Conservation (phyloP, 2,329 filamentous ascomycete species). For the Chaetomiaceae sp. region DNA sequence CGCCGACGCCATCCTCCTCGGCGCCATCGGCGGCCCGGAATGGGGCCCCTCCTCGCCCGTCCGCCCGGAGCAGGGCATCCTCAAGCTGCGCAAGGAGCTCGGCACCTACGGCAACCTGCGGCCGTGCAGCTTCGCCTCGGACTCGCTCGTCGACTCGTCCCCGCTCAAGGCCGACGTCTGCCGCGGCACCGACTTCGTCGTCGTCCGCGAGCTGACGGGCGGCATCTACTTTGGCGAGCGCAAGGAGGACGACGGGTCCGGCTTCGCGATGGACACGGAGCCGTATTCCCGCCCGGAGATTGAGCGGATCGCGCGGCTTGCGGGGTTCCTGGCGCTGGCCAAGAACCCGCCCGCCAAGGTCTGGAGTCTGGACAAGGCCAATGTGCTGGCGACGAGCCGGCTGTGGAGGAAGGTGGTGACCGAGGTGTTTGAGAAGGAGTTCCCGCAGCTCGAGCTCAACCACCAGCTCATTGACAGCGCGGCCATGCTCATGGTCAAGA, state of each 20-base stretch:
- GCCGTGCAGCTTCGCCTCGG: conserved; percentile 91
- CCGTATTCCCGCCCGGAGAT: conserved; percentile 82
- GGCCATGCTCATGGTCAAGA: conserved; percentile 98
- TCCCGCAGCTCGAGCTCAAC: conserved; percentile 75
- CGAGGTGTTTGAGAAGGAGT: conserved; percentile 83
- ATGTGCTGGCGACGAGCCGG: conserved; percentile 84
- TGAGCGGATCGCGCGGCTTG: conserved; percentile 80
- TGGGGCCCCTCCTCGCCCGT: conserved; percentile 81
- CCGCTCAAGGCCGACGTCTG: conserved; percentile 84
- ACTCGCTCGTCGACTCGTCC: conserved; percentile 75
- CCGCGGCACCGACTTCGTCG: conserved; percentile 83
- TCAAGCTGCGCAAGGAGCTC: conserved; percentile 89
- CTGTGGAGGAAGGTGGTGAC: conserved; percentile 85
- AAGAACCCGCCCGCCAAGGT: conserved; percentile 73
- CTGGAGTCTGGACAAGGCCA: conserved; percentile 91
- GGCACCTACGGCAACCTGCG: conserved; percentile 91
- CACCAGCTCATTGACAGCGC: conserved; percentile 94
- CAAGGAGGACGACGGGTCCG: conserved; percentile 71
- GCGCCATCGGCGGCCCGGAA: conserved; percentile 93
- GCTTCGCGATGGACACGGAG: conserved; percentile 76
- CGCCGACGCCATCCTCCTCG: conserved; percentile 85
- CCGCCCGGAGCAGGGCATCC: conserved; percentile 87
- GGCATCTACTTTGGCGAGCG: conserved; percentile 95
- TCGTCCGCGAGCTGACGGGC: conserved; percentile 86
- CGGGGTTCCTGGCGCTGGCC: conserved; percentile 73